phyloP scores from a whole-genome alignment of 192 early-diverging fungal species.

The Backusella tarrabulga region DNA sequence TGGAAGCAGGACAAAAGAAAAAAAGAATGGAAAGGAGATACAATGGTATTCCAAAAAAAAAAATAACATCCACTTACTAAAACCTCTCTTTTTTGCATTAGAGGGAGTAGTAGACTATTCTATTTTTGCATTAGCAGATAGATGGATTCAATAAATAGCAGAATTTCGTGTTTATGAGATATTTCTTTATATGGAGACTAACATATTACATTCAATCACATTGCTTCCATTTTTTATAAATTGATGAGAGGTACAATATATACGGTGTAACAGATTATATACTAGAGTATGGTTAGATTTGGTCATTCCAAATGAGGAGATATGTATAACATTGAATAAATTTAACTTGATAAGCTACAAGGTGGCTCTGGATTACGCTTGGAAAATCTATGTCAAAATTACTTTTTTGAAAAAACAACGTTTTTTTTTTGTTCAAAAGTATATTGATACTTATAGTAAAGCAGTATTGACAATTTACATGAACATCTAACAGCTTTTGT shows the following conservation, averaged over 20 bases:
- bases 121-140: not conserved
- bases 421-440: not conserved
- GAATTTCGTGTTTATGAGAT: not conserved
- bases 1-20: not conserved
- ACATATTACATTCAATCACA: conserved; percentile 3
- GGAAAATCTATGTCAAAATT: not conserved
- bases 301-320: not conserved
- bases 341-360: not conserved
- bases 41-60: not conserved
- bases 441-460: not conserved
- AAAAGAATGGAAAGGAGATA: not conserved
- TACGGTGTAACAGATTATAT: not conserved
- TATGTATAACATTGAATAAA: not conserved
- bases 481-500: not conserved
- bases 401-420: not conserved
- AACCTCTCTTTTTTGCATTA: not conserved
- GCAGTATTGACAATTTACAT: not conserved
- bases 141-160: not conserved
- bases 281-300: not conserved
- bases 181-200: not conserved
- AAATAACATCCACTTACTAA: not conserved
- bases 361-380: not conserved
- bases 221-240: not conserved
- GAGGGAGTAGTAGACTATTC: not conserved
- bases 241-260: not conserved